phyloP scores from a whole-genome alignment of 176 grass and related monocot species.

The Carex cristatella region DNA sequence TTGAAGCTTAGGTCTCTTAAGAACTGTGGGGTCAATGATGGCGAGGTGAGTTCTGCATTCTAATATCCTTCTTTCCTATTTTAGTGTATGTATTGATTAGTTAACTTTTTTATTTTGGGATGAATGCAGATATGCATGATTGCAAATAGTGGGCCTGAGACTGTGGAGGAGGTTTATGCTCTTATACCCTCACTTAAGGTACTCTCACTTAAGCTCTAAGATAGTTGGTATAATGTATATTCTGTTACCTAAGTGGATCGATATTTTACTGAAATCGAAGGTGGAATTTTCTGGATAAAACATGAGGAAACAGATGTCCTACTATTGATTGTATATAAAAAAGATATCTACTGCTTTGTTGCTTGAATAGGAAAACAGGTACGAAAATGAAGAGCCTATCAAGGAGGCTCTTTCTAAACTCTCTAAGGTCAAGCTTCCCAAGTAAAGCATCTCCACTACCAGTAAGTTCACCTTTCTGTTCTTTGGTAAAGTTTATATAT shows the following conservation, averaged over 20 bases:
- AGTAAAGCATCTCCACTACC: slow-evolving; percentile 27
- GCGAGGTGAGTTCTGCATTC: slow-evolving; percentile 50
- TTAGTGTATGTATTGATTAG: background rate
- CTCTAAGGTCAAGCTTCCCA: slow-evolving; percentile 38
- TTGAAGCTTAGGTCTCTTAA: slow-evolving; percentile 59
- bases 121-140: slow-evolving; percentile 78
- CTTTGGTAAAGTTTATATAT: background rate
- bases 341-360: slow-evolving; percentile 6
- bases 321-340: background rate
- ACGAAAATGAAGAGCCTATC: slow-evolving; percentile 49
- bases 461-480: background rate
- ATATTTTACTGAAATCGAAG: background rate
- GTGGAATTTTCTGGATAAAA: background rate
- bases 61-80: slow-evolving; percentile 8
- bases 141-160: slow-evolving; percentile 73
- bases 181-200: slow-evolving; percentile 93
- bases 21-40: slow-evolving; percentile 52
- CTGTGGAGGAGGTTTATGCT: slow-evolving; percentile 79
- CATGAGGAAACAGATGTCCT: background rate
- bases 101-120: slow-evolving; percentile 12
- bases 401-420: slow-evolving; percentile 50
- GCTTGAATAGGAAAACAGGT: slow-evolving; percentile 41
- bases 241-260: background rate
- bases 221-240: background rate
- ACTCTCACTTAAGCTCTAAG: slow-evolving; percentile 11